These are phyloP conservation scores for Canavalia gladiata DNA, from an alignment of 306 rosid species.

Conservation along the genomic window DNA sequence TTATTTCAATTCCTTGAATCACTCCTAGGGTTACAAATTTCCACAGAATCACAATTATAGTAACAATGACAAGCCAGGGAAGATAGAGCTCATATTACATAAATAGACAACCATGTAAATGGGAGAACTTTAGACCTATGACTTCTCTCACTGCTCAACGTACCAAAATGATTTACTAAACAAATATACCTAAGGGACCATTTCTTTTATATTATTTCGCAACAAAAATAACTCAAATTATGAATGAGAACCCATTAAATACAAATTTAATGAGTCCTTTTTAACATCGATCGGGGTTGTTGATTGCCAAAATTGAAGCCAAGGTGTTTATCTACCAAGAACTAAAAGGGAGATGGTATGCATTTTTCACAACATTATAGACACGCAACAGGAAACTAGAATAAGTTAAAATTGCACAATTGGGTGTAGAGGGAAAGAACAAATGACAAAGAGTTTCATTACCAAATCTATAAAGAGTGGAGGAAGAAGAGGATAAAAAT, in stretches of 20 bases:
- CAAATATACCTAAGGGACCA: background rate
- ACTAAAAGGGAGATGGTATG: background rate
- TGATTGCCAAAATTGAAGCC: conserved; percentile 25
- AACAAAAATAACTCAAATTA: conserved; percentile 22
- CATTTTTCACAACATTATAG: conserved; percentile 16
- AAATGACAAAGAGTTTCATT: conserved; percentile 9
- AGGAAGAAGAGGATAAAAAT: background rate
- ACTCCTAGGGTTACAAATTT: background rate
- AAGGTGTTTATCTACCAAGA: conserved; percentile 8
- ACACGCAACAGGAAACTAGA: background rate
- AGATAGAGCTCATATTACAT: conserved; percentile 22
- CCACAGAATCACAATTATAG: background rate
- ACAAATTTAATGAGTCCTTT: conserved; percentile 2
- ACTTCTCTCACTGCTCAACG: conserved; percentile 10
- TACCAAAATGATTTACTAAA: conserved; percentile 27
- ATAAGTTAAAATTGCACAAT: conserved; percentile 6
- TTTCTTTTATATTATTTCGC: conserved; percentile 15
- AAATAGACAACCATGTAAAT: conserved; percentile 13
- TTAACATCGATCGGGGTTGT: background rate
- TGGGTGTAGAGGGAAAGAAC: conserved; percentile 11
- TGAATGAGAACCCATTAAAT: background rate
- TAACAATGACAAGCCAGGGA: background rate
- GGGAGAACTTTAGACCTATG: background rate
- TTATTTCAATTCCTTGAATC: conserved; percentile 19
- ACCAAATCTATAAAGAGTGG: conserved; percentile 10